Conservation (phyloP, 257 asterid genomes). For the Striga asiatica region DNA sequence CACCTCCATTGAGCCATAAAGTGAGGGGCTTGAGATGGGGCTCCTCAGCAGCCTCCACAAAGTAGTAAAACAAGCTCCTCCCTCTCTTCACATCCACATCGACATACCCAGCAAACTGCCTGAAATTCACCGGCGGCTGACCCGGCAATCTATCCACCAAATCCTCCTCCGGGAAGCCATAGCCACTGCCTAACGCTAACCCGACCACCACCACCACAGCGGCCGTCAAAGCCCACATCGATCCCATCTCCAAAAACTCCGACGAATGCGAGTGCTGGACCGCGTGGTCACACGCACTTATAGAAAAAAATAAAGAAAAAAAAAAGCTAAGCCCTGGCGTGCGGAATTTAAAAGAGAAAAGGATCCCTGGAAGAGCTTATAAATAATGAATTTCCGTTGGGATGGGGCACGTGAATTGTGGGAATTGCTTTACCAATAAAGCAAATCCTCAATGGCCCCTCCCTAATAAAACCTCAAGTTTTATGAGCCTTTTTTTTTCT, state of each 20-base stretch:
- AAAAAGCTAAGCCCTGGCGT: conserved; percentile 9
- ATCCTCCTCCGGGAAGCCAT: conserved; percentile 65
- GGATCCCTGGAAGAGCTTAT: conserved; percentile 11
- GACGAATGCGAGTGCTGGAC: not conserved
- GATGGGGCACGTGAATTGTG: conserved; percentile 51
- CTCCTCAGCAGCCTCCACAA: conserved; percentile 75
- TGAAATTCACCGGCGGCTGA: conserved; percentile 69
- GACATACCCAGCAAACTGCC: conserved; percentile 84
- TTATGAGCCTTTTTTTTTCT: not conserved
- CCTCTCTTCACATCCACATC: conserved; percentile 78
- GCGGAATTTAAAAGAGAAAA: no score
- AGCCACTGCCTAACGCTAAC: conserved; percentile 31
- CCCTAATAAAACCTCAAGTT: conserved; percentile 14
- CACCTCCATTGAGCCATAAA: conserved; percentile 98
- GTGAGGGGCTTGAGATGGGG: conserved; percentile 68
- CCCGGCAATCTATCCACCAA: conserved; percentile 71
- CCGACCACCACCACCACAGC: conserved; percentile 28
- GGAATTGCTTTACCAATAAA: not conserved
- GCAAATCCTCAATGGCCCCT: not conserved
- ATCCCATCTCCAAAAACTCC: conserved; percentile 23
- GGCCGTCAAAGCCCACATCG: conserved; percentile 35
- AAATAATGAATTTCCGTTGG: conserved; percentile 16
- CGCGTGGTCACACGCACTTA: not conserved
- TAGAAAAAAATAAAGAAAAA: no score
- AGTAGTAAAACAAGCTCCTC: conserved; percentile 84